These are phyloP conservation scores for Silene coronaria DNA, from an alignment of 179 eudicot species.

Conservation along the genomic window DNA sequence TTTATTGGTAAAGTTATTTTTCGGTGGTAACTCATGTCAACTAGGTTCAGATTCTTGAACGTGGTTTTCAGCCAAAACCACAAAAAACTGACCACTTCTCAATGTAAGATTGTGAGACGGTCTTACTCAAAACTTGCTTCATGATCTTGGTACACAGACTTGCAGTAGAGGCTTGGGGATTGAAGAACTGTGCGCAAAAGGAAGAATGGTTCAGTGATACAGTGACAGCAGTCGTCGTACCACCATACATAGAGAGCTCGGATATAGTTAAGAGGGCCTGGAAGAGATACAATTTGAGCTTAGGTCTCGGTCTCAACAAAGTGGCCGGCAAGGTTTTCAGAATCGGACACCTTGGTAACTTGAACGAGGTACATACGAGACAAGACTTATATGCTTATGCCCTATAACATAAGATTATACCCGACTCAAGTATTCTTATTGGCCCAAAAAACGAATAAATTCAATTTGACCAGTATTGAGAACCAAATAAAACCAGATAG, in stretches of 20 bases:
- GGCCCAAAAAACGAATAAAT: too few species aligned
- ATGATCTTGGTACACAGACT: constrained; percentile 51
- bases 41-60: too few species aligned
- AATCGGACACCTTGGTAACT: constrained; percentile 94
- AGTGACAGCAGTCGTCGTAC: constrained; percentile 86
- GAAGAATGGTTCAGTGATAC: constrained; percentile 99
- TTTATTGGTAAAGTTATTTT: too few species aligned
- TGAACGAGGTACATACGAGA: constrained; percentile 61
- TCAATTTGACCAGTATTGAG: too few species aligned
- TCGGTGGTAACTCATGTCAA: too few species aligned
- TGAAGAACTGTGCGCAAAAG: constrained; percentile 92
- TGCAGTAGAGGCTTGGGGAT: constrained; percentile 99
- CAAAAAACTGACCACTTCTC: neutral
- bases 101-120: neutral
- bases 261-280: constrained; percentile 80
- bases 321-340: constrained; percentile 98
- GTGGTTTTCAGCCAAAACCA: neutral
- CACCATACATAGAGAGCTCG: constrained; percentile 73
- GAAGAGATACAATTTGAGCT: constrained; percentile 90
- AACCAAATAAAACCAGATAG: too few species aligned
- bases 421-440: neutral
- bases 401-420: neutral
- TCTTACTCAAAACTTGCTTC: neutral
- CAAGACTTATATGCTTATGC: neutral
- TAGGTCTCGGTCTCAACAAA: constrained; percentile 96